These are phyloP conservation scores for Sclerotinia minor DNA, from an alignment of 2,329 filamentous ascomycete genomes.

Conservation along the genomic window DNA sequence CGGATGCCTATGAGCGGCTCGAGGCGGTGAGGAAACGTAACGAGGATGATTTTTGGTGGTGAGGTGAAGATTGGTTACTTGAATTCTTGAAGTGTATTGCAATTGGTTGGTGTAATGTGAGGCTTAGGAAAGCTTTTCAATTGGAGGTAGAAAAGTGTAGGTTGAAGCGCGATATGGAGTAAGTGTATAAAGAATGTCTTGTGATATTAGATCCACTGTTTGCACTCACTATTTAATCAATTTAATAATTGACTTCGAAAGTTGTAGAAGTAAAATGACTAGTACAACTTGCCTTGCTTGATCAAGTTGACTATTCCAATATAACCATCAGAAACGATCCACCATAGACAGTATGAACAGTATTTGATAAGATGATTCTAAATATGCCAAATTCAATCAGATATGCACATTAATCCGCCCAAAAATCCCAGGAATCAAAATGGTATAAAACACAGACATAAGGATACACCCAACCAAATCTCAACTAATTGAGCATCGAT, in stretches of 20 bases:
- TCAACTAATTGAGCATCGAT: background rate
- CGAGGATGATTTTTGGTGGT: conserved; percentile 12
- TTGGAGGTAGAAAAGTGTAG: too few relatives aligned
- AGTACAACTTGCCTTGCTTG: background rate
- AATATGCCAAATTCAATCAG: too few relatives aligned
- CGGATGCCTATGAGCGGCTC: background rate
- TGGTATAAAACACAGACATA: background rate
- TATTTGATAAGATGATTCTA: background rate
- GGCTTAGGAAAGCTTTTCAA: too few relatives aligned
- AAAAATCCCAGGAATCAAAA: background rate
- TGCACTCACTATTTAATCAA: background rate
- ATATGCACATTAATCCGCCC: background rate
- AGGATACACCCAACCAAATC: background rate
- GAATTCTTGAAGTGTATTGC: too few relatives aligned
- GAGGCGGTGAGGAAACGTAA: background rate
- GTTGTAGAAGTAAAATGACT: background rate
- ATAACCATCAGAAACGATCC: too few relatives aligned
- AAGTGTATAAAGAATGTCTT: background rate
- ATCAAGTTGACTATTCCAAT: background rate
- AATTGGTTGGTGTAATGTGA: background rate
- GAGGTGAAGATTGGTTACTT: background rate
- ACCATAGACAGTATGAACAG: background rate
- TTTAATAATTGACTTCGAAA: background rate
- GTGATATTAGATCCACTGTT: background rate
- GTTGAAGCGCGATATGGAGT: background rate